Base-by-base conservation (phyloP, 2,329 filamentous ascomycete species). In the Nemania sp. region DNA sequence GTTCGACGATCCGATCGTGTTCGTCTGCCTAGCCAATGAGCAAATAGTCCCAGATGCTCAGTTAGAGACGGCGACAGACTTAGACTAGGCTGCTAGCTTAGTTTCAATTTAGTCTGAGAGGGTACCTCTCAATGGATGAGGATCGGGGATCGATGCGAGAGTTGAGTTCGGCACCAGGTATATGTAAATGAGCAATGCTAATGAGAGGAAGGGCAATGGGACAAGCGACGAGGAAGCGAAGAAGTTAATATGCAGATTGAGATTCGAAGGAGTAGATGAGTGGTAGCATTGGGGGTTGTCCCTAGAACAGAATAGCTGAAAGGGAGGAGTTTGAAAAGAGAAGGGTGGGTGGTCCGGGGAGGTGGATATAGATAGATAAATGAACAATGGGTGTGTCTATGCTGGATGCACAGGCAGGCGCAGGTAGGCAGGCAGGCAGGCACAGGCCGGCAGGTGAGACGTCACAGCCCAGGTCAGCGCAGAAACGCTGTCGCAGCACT, bases 401-500 rank as follows among this genome's bases (percentile, higher is more conserved):
- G n/a, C n/a, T n/a, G n/a, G n/a, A n/a, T n/a, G n/a, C n/a, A n/a
- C n/a, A n/a, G n/a, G n/a, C n/a, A n/a, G n/a, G n/a, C n/a, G n/a
- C n/a, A n/a, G n/a, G n/a, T n/a, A n/a, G n/a, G n/a, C n/a, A n/a
- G n/a, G n/a, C n/a, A 41, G 52, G 45, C 28, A 41, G 41, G 7
- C 24, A 31, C 15, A 23, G n/a, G n/a, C n/a, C n/a, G n/a, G n/a
- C n/a, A n/a, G 31, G 50, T 53, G 39, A 48, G 56, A 56, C 42
- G 53, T 52, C 49, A 44, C 41, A 33, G 43, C 43, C 54, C 46
- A 52, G 56, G 57, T 59, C 57, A 46, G 54, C 31, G 54, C 52
- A 59, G 57, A 51, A 59, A 59, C 54, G 57, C 50, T 52, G 57
- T 57, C 57, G 50, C 57, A 57, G 47, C 39, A 46, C 37, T 34